Percentiles rank a stretch among this genome's conserved stretches.
Conservation (phyloP, 306 rosid genomes). For the Dicorynia guianensis region DNA sequence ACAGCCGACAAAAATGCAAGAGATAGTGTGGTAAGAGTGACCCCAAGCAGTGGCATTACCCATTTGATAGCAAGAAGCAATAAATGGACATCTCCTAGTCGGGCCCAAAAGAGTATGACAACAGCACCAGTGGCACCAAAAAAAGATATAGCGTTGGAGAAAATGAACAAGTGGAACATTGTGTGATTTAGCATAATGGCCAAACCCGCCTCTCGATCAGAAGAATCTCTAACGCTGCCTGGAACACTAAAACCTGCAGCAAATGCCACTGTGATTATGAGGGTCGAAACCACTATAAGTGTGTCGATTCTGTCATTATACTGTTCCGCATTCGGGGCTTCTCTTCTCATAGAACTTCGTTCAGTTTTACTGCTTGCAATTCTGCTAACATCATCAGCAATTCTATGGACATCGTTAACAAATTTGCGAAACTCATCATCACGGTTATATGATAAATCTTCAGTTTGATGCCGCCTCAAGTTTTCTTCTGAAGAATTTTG, state of each 20-base stretch:
- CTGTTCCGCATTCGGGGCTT: not conserved
- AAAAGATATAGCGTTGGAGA: constrained; percentile 45
- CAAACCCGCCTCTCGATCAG: not conserved
- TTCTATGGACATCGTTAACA: no score
- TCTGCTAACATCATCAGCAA: no score
- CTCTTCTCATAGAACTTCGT: no score
- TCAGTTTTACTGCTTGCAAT: no score
- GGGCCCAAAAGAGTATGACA: constrained; percentile 46
- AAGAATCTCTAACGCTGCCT: not conserved
- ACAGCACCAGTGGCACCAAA: constrained; percentile 37
- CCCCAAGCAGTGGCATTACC: constrained; percentile 39
- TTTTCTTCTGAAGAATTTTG: no score
- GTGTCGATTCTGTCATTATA: constrained; percentile 35
- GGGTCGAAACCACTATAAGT: constrained; percentile 36
- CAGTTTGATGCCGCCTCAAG: no score
- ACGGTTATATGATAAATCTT: no score
- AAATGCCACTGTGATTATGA: constrained; percentile 44
- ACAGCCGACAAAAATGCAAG: constrained; percentile 49
- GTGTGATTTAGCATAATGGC: constrained; percentile 11
- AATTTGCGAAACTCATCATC: no score
- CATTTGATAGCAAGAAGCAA: not conserved
- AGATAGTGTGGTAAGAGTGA: constrained; percentile 33
- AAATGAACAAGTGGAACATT: constrained; percentile 31
- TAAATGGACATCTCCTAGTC: constrained; percentile 25
- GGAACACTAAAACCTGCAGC: constrained; percentile 47